Evolutionary conservation across 176 grass and related monocot species (phyloP).

Genomic region (Carex littledalei): DNA sequence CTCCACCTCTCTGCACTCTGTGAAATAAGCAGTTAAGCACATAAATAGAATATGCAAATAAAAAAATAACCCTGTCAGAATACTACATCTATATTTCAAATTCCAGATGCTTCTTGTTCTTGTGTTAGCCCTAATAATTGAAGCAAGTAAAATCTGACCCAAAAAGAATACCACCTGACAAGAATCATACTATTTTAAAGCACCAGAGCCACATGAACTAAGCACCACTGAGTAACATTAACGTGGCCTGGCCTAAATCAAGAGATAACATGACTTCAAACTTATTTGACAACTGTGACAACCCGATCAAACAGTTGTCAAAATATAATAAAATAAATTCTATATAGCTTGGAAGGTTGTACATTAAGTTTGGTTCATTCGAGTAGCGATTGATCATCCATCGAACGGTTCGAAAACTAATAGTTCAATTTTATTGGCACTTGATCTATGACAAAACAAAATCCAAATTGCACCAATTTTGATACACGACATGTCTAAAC

Average conservation of each 20-base stretch:
- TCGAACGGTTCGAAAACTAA: background rate
- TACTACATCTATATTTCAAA: background rate
- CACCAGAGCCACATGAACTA: background rate
- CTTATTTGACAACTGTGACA: background rate
- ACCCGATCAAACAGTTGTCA: background rate
- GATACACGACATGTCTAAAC: background rate
- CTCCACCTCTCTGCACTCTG: conserved; percentile 97
- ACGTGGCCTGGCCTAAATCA: background rate
- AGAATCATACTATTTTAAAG: background rate
- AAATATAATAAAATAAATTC: background rate
- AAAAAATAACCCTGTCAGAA: background rate
- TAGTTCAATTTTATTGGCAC: background rate
- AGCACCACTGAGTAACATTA: background rate
- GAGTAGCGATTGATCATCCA: background rate
- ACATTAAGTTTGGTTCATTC: background rate
- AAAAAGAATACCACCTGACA: background rate
- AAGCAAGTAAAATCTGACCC: background rate
- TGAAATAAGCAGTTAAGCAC: conserved; percentile 19
- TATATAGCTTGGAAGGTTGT: background rate
- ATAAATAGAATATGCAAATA: background rate
- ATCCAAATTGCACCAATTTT: background rate
- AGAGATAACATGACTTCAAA: background rate
- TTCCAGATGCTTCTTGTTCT: background rate
- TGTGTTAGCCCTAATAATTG: background rate
- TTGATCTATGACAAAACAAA: background rate